phyloP scores from a whole-genome alignment of 1,139 yeast species.

The Taphrina betulina region DNA sequence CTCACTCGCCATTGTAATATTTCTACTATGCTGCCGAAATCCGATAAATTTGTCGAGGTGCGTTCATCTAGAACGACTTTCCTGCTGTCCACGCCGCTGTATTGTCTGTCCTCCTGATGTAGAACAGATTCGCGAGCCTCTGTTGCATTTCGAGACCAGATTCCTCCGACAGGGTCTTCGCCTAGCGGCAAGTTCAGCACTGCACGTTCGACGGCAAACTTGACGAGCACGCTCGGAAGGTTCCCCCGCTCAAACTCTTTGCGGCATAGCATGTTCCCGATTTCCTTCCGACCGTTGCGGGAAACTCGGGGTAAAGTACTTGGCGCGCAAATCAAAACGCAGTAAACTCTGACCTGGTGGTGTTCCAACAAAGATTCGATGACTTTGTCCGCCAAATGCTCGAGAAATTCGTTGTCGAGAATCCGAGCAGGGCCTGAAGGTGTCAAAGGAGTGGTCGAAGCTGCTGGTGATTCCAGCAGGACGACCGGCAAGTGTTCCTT shows the following conservation, averaged over 20 bases:
- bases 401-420: conserved; percentile 59
- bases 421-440: conserved; percentile 45
- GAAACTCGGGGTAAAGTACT: conserved; percentile 80
- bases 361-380: conserved; percentile 63
- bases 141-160: conserved; percentile 77
- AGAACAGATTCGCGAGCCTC: conserved; percentile 57
- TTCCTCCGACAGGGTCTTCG: conserved; percentile 69
- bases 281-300: conserved; percentile 82
- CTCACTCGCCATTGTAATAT: conserved; percentile 75
- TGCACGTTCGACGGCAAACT: conserved; percentile 69
- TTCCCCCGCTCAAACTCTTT: conserved; percentile 75
- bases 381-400: conserved; percentile 57
- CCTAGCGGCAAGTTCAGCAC: conserved; percentile 73
- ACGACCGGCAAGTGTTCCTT: conserved; percentile 85
- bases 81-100: conserved; percentile 75
- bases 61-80: conserved; percentile 73
- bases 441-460: conserved; percentile 46
- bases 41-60: conserved; percentile 69
- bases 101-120: conserved; percentile 56
- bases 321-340: conserved; percentile 77
- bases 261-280: conserved; percentile 90
- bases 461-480: conserved; percentile 79
- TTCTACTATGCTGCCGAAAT: conserved; percentile 69
- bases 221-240: conserved; percentile 72
- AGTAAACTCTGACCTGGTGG: conserved; percentile 76